Conservation (phyloP, 1,139 yeast genomes). For the Diutina sp. region DNA sequence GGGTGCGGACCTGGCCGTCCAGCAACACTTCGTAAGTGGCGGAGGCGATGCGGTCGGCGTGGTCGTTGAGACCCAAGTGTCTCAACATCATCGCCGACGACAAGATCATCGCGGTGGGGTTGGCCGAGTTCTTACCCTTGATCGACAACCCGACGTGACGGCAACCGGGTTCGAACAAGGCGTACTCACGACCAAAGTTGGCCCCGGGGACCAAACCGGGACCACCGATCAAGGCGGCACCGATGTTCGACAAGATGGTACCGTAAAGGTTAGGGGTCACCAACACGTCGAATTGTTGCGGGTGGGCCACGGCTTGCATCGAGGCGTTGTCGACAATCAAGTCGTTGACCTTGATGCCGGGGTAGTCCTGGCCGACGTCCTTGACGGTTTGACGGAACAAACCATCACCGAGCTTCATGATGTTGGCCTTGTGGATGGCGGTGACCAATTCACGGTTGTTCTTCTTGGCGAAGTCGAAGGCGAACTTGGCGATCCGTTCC, state of each 20-base stretch:
- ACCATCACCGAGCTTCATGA: conserved; percentile 98
- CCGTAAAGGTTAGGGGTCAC: conserved; percentile 98
- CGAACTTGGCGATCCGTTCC: conserved; percentile 95
- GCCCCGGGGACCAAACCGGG: conserved; percentile 99
- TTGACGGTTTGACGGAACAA: conserved; percentile 90
- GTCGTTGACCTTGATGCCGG: conserved; percentile 73
- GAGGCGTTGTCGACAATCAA: conserved; percentile 98
- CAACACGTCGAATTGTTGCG: conserved; percentile 95
- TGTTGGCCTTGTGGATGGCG: conserved; percentile 98
- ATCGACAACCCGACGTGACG: conserved; percentile 98
- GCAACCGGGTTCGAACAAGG: conserved; percentile 98
- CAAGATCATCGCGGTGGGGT: conserved; percentile 96
- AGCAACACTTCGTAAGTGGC: conserved; percentile 87
- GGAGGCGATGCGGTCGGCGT: conserved; percentile 75
- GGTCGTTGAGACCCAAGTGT: conserved; percentile 77
- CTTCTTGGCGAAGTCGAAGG: conserved; percentile 88
- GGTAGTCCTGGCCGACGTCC: conserved; percentile 83
- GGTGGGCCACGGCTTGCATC: conserved; percentile 97
- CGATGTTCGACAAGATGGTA: conserved; percentile 91
- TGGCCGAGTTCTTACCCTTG: conserved; percentile 87
- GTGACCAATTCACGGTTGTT: conserved; percentile 89
- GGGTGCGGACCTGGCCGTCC: conserved; percentile 70
- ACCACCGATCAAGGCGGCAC: conserved; percentile 97
- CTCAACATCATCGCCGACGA: conserved; percentile 86
- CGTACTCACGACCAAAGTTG: conserved; percentile 94